Base-by-base conservation (phyloP, 2,329 filamentous ascomycete species). In the Emergomyces pasteurianus region DNA sequence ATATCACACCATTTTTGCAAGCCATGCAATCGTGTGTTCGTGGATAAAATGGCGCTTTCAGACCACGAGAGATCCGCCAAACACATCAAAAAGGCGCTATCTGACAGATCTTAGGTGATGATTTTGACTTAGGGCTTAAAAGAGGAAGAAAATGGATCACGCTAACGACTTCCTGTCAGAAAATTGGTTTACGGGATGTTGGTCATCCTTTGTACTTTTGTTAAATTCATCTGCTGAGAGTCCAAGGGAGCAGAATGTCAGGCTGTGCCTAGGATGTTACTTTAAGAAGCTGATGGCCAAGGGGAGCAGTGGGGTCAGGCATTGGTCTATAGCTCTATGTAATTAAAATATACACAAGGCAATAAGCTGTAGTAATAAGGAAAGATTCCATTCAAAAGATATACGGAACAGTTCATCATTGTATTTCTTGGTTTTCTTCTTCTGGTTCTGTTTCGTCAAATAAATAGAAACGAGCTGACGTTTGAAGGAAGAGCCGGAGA, bases 1-100 rank as follows among this genome's bases (percentile, higher is more conserved):
- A 62, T 46, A 59, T 58, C n/a, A 21, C 61, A 63, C 26, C 59
- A 60, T 53, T 61, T 59, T 52, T 65, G 64, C 58, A 38, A 18
- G 6, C 55, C 54, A 5, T 65, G 64, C 58, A 59, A 61, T 43
- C 59, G 59, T 31, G 38, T 46, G 3, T 65, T 64, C 58, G 14
- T 56, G 26, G 60, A 63, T 47, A 21, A 14, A 14, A 8, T 28
- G 5, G 63, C 60, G 6, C 58, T 65, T 42, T 21, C 8, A 21
- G 57, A 38, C 43, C 64, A 65, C 31, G 38, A 46, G 26, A 18
- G 16, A 42, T 34, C 47, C 12, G n/a, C 5, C 34, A 53, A 26
- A 21, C 21, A 40, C 16, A 8, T 2, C 16, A 16, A 49, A 28
- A 31, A 49, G 10, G 21, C 7, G 1, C 42, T n/a, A 5, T 18